Conservation (phyloP, 108 stramenopile species). For the Cyclotella atomus region DNA sequence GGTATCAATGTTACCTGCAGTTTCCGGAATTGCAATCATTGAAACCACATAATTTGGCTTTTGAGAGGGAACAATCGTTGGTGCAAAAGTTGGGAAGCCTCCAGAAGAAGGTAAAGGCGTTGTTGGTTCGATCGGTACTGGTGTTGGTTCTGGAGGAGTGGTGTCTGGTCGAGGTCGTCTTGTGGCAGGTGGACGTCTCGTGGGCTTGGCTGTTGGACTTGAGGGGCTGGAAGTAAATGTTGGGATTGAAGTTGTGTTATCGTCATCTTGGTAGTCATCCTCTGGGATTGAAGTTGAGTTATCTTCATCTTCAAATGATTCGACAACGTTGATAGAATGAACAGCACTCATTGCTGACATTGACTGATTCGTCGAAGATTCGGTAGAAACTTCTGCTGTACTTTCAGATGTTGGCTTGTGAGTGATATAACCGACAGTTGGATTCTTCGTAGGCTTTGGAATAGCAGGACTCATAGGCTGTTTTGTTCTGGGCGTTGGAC, state of each 20-base stretch:
- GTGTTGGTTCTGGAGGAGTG: background rate
- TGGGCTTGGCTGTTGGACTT: background rate
- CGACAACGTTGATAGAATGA: background rate
- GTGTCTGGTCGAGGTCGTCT: conserved; percentile 7
- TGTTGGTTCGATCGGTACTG: background rate
- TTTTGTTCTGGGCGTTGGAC: conserved; percentile 1
- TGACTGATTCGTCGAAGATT: background rate
- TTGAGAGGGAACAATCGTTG: background rate
- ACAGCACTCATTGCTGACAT: background rate
- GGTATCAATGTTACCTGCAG: background rate
- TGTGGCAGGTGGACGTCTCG: background rate
- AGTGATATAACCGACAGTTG: background rate
- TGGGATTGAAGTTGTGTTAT: background rate
- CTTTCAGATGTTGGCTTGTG: background rate
- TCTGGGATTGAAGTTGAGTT: background rate
- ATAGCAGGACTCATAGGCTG: background rate
- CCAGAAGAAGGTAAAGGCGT: background rate
- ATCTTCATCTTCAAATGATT: background rate
- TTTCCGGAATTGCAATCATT: conserved; percentile 9
- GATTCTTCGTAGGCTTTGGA: background rate
- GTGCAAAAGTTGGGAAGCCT: background rate
- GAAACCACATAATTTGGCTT: conserved; percentile 9
- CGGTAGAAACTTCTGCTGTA: background rate
- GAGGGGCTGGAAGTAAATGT: background rate
- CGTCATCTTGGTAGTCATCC: too few species aligned